These are phyloP conservation scores for Russula dissimulans DNA, from an alignment of 768 basidiomycete genomes.

Conservation along the genomic window DNA sequence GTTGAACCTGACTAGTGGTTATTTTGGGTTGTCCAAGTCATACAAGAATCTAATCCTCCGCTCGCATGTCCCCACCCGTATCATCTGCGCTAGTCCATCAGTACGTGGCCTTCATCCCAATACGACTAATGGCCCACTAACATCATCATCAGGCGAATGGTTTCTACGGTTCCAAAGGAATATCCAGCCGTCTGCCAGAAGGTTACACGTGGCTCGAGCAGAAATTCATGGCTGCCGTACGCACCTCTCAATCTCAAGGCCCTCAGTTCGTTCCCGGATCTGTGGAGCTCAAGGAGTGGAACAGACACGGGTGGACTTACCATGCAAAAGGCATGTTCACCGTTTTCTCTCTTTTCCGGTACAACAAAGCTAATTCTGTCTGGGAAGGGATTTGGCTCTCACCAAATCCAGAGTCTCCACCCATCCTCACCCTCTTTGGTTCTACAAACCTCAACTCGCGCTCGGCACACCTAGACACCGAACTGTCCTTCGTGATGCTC, in stretches of 20 bases:
- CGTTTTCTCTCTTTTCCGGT: neutral
- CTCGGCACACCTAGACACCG: constrained; percentile 84
- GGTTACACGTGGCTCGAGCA: constrained; percentile 87
- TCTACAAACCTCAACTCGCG: constrained; percentile 93
- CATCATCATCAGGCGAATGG: constrained; percentile 71
- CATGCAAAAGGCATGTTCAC: constrained; percentile 80
- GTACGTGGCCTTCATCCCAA: constrained; percentile 32
- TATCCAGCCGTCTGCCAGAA: constrained; percentile 92
- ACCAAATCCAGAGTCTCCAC: constrained; percentile 40
- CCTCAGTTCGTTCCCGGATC: constrained; percentile 30
- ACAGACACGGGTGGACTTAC: constrained; percentile 87
- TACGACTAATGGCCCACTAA: neutral
- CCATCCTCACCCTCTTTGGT: constrained; percentile 76
- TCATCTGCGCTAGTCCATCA: constrained; percentile 82
- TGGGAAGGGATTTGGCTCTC: constrained; percentile 77
- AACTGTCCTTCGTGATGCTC: constrained; percentile 79
- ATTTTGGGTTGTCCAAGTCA: constrained; percentile 77
- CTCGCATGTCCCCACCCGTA: constrained; percentile 49
- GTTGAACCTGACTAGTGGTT: constrained; percentile 86
- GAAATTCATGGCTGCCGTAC: constrained; percentile 64
- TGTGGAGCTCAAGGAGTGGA: constrained; percentile 82
- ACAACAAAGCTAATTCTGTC: no score
- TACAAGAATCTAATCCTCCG: constrained; percentile 69
- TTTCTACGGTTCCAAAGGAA: constrained; percentile 80
- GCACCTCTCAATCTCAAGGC: constrained; percentile 29